Evolutionary conservation across 108 stramenopile genomes (phyloP), one percentile per base, ranked within the genome.

Genomic region (Nitzschia putrida): DNA sequence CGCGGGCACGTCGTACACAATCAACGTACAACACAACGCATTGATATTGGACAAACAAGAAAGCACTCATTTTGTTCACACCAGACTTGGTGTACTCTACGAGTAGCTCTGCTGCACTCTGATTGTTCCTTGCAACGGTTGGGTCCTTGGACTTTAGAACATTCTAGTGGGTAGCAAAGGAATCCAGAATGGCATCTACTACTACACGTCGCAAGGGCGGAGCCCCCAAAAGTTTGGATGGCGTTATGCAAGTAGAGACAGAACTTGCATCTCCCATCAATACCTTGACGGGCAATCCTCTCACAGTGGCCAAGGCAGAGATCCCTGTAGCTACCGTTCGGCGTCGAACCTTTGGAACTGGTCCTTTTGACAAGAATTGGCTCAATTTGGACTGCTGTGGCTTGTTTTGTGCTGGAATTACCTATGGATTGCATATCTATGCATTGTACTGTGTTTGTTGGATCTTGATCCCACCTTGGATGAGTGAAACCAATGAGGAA

Each of bases 311-410:
- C 41, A 44, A 68, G 16, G n/a, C 55, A 8, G 40, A 23, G 2
- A 10, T 25, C 21, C 54, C 57, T 0, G 43, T 73, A 12, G 91
- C 91, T 29, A 81, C 73, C 0, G 93, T 94, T 8, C 61, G 72
- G 20, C 81, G 88, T 38, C 71, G 69, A 16, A 85, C 67, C 25
- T 91, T 64, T 52, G 93, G 93, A 0, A 94, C 93, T 7, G 75
- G 69, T 0, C 88, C 93, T 24, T 94, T 91, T 61, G 90, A 91
- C 50, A 49, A 77, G 38, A 50, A 77, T 39, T 96, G 95, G 95
- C 57, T 96, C 44, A 92, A 92, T 57, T 55, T 83, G 60, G 95
- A 96, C 68, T 86, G 86, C 66, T 96, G 95, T 60, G 92, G 95
- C 3, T 60, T 96, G 21, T 64, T 91, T 56, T 96, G 95, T 71